Evolutionary conservation across 495 filamentous ascomycete species (phyloP).

Genomic region (Talaromyces wortmannii): DNA sequence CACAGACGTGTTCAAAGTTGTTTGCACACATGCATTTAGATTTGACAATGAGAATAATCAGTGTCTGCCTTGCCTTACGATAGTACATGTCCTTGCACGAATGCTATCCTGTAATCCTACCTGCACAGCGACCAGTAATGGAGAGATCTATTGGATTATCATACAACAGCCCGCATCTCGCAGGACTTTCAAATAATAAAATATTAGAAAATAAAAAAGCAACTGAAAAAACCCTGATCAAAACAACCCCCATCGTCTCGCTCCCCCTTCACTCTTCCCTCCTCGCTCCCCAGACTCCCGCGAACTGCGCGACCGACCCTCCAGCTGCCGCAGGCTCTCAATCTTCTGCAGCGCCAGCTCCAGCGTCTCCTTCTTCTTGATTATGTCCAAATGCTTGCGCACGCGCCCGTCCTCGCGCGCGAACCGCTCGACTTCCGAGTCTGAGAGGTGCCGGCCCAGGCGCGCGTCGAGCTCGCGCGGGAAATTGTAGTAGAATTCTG

Average conservation of each 20-base stretch:
- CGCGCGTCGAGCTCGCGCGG: slow-evolving; percentile 83
- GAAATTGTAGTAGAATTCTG: slow-evolving; percentile 97
- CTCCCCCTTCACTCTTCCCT: neutral
- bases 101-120: no score
- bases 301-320: slow-evolving; percentile 31
- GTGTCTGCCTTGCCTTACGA: no score
- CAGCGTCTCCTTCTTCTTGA: slow-evolving; percentile 83
- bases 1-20: no score
- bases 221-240: neutral
- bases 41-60: no score
- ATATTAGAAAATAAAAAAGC: neutral
- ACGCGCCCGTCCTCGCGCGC: slow-evolving; percentile 89
- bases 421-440: slow-evolving; percentile 78
- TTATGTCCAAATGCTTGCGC: slow-evolving; percentile 80
- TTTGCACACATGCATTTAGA: no score
- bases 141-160: no score
- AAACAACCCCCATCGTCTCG: neutral
- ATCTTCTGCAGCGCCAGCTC: slow-evolving; percentile 93
- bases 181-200: neutral
- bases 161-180: no score
- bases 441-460: slow-evolving; percentile 74
- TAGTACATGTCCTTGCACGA: no score
- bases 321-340: slow-evolving; percentile 74
- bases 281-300: neutral
- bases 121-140: no score